Base-by-base conservation (phyloP, 2,329 filamentous ascomycete genomes). In the Cadophora malorum region DNA sequence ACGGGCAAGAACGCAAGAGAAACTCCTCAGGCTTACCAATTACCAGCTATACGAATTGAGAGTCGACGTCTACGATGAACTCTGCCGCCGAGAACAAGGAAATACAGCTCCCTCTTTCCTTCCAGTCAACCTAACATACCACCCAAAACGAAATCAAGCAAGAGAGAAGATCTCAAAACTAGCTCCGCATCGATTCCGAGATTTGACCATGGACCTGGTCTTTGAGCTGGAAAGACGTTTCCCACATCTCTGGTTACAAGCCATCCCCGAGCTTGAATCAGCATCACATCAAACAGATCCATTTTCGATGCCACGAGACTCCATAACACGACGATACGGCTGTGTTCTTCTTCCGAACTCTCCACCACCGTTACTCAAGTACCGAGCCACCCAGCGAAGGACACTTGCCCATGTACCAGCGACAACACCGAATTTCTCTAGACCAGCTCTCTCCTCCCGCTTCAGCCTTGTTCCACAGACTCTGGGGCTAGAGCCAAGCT, bases 41-140 rank as follows among this genome's bases (percentile, higher is more conserved):
- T 21, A 3, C 10, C 72, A 72, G 55, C 63, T 74, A 10, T 63
- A 68, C 65, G 68, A 72, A 41, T 65, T 74, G 50, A 60, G 69
- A n/a, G 60, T 55, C 7, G 73, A 74, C 41, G 66, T 70, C 12
- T 72, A 71, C 41, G 69, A 73, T 21, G 73, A 74, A 31, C 28
- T 72, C 5, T 41, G 64, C 5, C 70, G 73, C n/a, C 68, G 73
- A 61, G 47, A 71, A 69, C 31, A 69, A 64, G 45, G 56, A 41
- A 45, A 86, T 83, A 72, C 84, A 83, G 41, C 83, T 82, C 63
- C 78, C 25, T 55, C 45, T 61, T 68, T 56, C 64, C 64, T 73
- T 23, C 47, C 41, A 53, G 23, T 31, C 6, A 45, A 64, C 16
- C 21, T 33, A 12, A 10, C 28, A 9, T 73, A 68, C 45, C 67